Evolutionary conservation across 1,139 yeast species (phyloP), one percentile per base, ranked within the genome.

Genomic region (Magnusiomyces suaveolens): DNA sequence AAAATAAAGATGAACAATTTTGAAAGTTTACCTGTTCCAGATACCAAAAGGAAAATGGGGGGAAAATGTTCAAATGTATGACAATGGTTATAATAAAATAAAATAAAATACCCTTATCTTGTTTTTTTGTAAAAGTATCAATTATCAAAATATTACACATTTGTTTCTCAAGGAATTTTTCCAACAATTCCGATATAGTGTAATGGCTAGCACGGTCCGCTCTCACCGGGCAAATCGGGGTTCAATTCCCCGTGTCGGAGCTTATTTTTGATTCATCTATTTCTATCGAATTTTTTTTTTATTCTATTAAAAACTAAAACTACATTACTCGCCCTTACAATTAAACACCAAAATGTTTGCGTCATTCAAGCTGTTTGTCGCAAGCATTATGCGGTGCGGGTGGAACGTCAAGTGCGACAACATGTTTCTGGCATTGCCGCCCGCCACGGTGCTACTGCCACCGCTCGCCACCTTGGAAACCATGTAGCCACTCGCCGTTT

Each of bases 341-440:
- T 75, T 74, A 64, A 84, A 87, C 26, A 90, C 73, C 60, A 81
- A 81, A 50, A 90, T 82, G 60, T 79, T 80, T 0, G 90, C 77
- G 64, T 87, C 95, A 64, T 87, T 95, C 55, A 83, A 79, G 65
- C 86, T 86, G 63, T 85, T 84, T 0, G 88, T 87, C 1, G 97
- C 97, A 67, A 92, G 68, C 79, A 87, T 81, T 96, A 92, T 87
- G 59, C 94, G 75, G 67, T 94, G 98, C 1, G 99, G 99, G 67
- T 92, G 99, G 68, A 92, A 81, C 0, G 84, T 76, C 58, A 89
- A 69, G 14, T 82, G 75, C 3, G 90, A 81, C 54, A 87, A 75
- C 62, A 82, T 84, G 63, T 75, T 69, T 1, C 75, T 61, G 50
- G 69, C 65, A 51, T 66, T 69, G 44, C 66, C 70, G 8, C 41